Conservation (phyloP, 805 yeast species). For the Sugiyamaella lignohabitans region DNA sequence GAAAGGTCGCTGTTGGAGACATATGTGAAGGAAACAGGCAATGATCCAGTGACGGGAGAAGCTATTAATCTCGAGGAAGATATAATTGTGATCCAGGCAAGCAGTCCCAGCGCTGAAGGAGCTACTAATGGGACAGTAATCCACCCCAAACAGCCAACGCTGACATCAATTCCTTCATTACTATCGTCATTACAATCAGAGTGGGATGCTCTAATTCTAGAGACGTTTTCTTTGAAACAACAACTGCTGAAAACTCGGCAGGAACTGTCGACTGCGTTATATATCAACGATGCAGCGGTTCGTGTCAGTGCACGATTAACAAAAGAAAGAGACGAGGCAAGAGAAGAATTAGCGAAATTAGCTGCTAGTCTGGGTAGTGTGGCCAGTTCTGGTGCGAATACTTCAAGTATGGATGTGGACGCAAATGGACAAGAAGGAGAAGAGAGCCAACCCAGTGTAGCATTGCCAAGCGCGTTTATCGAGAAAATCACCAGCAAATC, state of each 20-base stretch:
- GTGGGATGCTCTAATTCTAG: constrained; percentile 84
- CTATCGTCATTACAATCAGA: constrained; percentile 74
- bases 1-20: constrained; percentile 55
- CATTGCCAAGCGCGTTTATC: constrained; percentile 2
- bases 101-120: constrained; percentile 22
- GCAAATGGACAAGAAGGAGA: constrained; percentile 3
- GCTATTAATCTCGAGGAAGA: constrained; percentile 54
- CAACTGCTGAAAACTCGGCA: constrained; percentile 60
- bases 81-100: constrained; percentile 35
- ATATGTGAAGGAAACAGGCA: constrained; percentile 57
- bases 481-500: constrained; percentile 9
- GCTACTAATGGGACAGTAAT: too few species aligned
- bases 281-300: constrained; percentile 85
- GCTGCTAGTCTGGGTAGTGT: constrained; percentile 20
- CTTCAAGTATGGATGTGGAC: background rate
- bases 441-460: background rate
- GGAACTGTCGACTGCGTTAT: constrained; percentile 70
- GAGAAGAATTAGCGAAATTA: constrained; percentile 54
- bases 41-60: constrained; percentile 71
- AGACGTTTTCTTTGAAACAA: constrained; percentile 67
- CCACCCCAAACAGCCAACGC: constrained; percentile 40
- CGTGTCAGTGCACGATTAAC: constrained; percentile 72
- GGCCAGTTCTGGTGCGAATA: background rate
- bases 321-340: constrained; percentile 71
- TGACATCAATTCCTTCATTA: constrained; percentile 71